Base-by-base conservation (phyloP, 768 basidiomycete species). In the Naganishia friedmannii region DNA sequence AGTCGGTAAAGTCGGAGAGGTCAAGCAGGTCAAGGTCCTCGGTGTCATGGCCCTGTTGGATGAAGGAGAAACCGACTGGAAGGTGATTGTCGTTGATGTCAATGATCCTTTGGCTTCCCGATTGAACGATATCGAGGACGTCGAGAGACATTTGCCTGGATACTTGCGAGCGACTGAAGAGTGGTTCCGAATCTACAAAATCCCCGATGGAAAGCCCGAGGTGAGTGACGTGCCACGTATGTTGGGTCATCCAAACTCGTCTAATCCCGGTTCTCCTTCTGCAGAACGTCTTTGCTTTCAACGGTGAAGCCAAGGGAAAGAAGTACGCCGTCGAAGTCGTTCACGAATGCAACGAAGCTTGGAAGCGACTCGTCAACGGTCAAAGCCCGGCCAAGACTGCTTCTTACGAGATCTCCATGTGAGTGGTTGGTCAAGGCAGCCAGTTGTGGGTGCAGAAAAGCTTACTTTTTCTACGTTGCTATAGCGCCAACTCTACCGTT, bases 51-150 rank as follows among this genome's bases (percentile, higher is more conserved):
- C 96, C 69, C 86, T 98, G 70, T 89, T 98, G 75, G 96, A 99
- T 80, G 96, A 98, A 82, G 96, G 96, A 77, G 96, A 98, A 85
- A 98, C 96, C 74, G 96, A 98, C 85, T 99, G 96, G 96, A 99
- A 99, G 84, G 91, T 99, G 84, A 88, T 99, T 83, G 96, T 95
- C 80, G 92, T 98, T 74, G 96, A 98, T 81, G 87, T 96, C 72
- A 87, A 88, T 75, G 96, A 98, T 81, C 95, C 96, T 53, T 89
- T 98, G 72, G 96, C 96, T 19, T 85, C 90, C 79, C 92, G 95
- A 83, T 86, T 99, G 79, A 99, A 98, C 83, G 96, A 99, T 82
- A 91, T 98, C 68, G 96, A 98, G 84, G 96, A 99, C 78, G 93
- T 99, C 78, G 96, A 98, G 84, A 87, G 93, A 74, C 94, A 98